These are phyloP conservation scores for Syzygium syzygioides DNA, from an alignment of 441 rosid genomes.

Conservation along the genomic window DNA sequence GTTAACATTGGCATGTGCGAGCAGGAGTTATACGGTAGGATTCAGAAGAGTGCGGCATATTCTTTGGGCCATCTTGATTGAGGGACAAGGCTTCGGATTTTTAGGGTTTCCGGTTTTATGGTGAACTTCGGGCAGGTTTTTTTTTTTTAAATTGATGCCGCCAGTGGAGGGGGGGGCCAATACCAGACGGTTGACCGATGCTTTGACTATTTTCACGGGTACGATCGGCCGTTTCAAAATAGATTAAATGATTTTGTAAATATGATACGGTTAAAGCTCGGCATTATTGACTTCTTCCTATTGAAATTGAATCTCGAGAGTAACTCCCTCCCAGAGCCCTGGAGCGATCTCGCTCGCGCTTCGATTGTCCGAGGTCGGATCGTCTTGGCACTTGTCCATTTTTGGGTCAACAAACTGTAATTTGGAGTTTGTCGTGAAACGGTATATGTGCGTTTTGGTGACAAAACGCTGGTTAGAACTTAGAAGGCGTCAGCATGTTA, in stretches of 20 bases:
- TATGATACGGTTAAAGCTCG: fast-evolving
- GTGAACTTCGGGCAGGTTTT: too few species aligned
- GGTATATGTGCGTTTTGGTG: neutral
- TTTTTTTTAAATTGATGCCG: fast-evolving
- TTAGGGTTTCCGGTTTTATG: neutral
- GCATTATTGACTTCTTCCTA: neutral
- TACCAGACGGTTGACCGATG: neutral
- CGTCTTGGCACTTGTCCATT: neutral
- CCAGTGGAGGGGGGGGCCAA: too few species aligned
- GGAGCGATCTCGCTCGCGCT: neutral
- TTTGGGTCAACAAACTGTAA: neutral
- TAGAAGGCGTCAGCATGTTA: neutral
- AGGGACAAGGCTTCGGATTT: neutral
- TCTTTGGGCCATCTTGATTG: neutral
- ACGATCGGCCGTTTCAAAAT: fast-evolving
- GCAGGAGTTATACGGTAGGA: neutral
- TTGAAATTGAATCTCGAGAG: neutral
- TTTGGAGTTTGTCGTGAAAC: neutral
- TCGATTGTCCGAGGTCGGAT: neutral
- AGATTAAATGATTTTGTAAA: neutral
- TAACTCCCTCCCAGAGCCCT: neutral
- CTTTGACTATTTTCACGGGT: neutral
- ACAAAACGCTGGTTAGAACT: neutral
- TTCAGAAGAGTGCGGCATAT: neutral
- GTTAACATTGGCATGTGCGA: neutral